These are phyloP conservation scores for Penicillium oxalicum DNA, from an alignment of 2,329 filamentous ascomycete genomes.

Conservation along the genomic window DNA sequence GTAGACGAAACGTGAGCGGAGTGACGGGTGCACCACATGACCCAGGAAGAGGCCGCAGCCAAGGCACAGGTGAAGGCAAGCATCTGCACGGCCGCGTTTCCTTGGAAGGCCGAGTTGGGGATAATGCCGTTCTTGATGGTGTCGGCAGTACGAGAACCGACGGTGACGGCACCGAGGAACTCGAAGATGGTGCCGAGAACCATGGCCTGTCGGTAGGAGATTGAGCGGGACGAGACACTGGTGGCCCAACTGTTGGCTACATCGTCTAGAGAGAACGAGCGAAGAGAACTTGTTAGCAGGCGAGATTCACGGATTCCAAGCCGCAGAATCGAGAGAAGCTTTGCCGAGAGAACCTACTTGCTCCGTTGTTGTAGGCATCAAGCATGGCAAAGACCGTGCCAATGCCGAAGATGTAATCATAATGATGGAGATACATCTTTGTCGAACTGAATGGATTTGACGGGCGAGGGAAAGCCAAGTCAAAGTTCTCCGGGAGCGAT, in stretches of 20 bases:
- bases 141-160: constrained; percentile 63
- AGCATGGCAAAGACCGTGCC: constrained; percentile 71
- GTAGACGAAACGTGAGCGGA: constrained; percentile 68
- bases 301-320: neutral
- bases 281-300: neutral
- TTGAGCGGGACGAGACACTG: constrained; percentile 70
- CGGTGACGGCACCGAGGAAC: constrained; percentile 59
- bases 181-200: constrained; percentile 59
- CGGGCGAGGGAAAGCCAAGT: constrained; percentile 7
- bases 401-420: constrained; percentile 67
- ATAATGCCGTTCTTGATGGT: constrained; percentile 79
- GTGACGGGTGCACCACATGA: constrained; percentile 73
- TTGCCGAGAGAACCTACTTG: constrained; percentile 51
- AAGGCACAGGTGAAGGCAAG: constrained; percentile 45
- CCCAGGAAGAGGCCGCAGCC: constrained; percentile 50
- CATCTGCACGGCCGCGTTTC: constrained; percentile 61
- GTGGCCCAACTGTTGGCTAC: constrained; percentile 81
- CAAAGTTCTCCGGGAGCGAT: constrained; percentile 2
- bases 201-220: constrained; percentile 32
- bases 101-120: constrained; percentile 52
- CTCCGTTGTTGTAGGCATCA: constrained; percentile 73
- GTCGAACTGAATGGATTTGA: constrained; percentile 10
- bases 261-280: constrained; percentile 49
- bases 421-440: constrained; percentile 56
- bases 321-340: neutral